A percentile compares a stretch with the other conserved stretches of the same genome.
Conservation (phyloP, 2,329 filamentous ascomycete genomes). For the Botrytis porri region DNA sequence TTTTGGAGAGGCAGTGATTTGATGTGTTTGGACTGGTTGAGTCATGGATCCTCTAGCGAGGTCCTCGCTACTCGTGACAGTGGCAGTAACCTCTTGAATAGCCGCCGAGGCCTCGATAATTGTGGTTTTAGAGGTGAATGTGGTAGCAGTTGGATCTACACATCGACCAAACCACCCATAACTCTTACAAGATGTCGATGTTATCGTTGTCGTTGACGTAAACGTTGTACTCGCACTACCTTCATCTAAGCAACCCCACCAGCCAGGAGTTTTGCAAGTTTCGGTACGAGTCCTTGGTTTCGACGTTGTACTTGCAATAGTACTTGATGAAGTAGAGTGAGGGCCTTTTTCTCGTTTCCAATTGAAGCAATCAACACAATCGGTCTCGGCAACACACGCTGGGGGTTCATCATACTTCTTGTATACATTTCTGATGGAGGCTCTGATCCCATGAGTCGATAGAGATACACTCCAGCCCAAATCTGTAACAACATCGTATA, state of each 20-base stretch:
- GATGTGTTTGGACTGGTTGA: neutral
- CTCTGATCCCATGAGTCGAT: conserved; percentile 81
- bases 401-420: conserved; percentile 77
- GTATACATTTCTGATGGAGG: conserved; percentile 81
- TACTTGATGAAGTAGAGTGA: conserved; percentile 66
- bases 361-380: conserved; percentile 80
- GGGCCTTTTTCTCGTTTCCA: conserved; percentile 97
- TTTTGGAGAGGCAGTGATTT: conserved; percentile 12
- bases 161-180: conserved; percentile 22
- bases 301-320: conserved; percentile 53
- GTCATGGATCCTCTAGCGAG: neutral
- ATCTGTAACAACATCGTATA: conserved; percentile 86
- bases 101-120: conserved; percentile 16
- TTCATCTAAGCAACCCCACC: conserved; percentile 55
- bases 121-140: conserved; percentile 14
- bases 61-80: neutral
- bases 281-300: conserved; percentile 65
- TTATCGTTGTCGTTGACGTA: conserved; percentile 27
- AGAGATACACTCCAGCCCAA: conserved; percentile 88
- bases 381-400: conserved; percentile 66
- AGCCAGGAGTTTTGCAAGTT: conserved; percentile 84
- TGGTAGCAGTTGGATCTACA: neutral
- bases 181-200: conserved; percentile 23
- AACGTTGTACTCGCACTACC: conserved; percentile 36
- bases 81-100: neutral